phyloP scores from a whole-genome alignment of 305 asterid species.

The Fraxinus sp. region DNA sequence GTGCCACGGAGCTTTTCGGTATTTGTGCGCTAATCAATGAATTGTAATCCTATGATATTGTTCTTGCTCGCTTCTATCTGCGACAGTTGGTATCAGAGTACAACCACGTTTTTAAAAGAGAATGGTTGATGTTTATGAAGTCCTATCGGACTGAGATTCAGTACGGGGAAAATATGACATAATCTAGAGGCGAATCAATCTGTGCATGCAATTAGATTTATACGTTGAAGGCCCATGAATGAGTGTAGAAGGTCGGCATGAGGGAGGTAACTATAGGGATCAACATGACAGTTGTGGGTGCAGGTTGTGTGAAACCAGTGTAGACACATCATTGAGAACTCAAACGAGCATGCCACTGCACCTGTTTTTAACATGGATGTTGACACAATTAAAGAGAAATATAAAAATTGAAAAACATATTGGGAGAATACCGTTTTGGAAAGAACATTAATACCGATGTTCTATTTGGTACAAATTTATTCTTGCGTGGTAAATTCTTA shows the following conservation, averaged over 20 bases:
- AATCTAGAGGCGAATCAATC: background rate
- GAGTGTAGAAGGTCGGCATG: background rate
- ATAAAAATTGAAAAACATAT: too few relatives aligned
- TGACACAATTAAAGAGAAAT: background rate
- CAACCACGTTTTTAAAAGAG: background rate
- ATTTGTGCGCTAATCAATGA: background rate
- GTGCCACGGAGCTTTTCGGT: background rate
- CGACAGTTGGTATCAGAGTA: background rate
- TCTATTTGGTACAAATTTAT: background rate
- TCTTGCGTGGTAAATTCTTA: background rate
- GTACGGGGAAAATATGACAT: background rate
- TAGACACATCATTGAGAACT: background rate
- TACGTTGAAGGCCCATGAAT: background rate
- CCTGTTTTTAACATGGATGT: background rate
- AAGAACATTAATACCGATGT: background rate
- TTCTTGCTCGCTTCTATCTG: background rate
- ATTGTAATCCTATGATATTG: background rate
- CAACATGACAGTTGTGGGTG: background rate
- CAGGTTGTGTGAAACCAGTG: background rate
- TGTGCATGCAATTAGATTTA: background rate
- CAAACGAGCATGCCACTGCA: background rate
- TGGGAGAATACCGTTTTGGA: background rate
- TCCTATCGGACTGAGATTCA: background rate
- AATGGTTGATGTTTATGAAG: background rate
- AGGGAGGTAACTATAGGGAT: background rate